Percentiles rank a stretch among this genome's conserved stretches.
Evolutionary conservation across 1,284 basidiomycete species (phyloP).

Genomic region (Amylostereum areolatum): DNA sequence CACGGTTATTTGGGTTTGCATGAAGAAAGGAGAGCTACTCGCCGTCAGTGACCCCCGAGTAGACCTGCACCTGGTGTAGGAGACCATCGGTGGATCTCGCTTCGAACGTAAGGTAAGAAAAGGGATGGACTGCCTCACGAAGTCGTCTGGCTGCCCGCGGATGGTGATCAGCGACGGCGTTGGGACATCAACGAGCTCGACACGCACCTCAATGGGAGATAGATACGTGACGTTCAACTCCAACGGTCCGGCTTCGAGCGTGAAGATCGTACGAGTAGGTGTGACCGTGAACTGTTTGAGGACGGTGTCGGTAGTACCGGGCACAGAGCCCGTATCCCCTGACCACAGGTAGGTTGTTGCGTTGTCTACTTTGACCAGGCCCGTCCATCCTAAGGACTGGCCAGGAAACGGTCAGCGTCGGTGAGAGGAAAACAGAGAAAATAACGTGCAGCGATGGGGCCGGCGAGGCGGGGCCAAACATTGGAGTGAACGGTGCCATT

Average conservation of each 20-base stretch:
- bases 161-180: not conserved
- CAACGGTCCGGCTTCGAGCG: not conserved
- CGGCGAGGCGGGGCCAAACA: slow-evolving; percentile 6
- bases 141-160: slow-evolving; percentile 14
- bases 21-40: slow-evolving; percentile 1
- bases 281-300: not conserved
- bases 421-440: not conserved
- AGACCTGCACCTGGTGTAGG: slow-evolving; percentile 29
- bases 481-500: not conserved
- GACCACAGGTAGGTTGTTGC: not conserved
- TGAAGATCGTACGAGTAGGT: not conserved
- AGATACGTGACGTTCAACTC: not conserved
- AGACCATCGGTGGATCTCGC: slow-evolving; percentile 27
- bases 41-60: slow-evolving; percentile 28
- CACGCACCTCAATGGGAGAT: not conserved
- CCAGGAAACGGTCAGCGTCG: not conserved
- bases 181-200: not conserved
- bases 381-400: slow-evolving; percentile 2
- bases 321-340: not conserved
- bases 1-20: not conserved
- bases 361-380: not conserved
- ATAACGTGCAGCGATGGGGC: not conserved
- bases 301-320: not conserved
- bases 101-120: slow-evolving; percentile 35
- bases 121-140: slow-evolving; percentile 31